Evolutionary conservation across 257 asterid species (phyloP), one percentile per base, ranked within the genome.

Genomic region (Penstemon newberryi): DNA sequence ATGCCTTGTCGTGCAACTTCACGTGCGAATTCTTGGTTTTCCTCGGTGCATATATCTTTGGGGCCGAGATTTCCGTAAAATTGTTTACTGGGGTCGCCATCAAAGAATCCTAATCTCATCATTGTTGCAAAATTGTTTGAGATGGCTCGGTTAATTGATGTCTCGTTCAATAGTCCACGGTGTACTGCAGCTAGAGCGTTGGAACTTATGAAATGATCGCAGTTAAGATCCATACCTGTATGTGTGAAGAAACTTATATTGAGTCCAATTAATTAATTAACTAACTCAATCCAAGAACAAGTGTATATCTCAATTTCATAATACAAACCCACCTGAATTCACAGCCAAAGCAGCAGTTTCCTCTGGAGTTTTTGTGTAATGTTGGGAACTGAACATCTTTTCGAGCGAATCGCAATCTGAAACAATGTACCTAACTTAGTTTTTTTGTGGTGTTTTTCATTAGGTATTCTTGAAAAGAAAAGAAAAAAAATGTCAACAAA

Each of bases 61-160:
- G 97, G 95, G n/a, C 99, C 97, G 10, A 91, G 95, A 25, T 73
- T 72, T n/a, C 97, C 97, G 12, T 89, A 94, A 0, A 72, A 52
- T 3, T 79, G 92, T 33, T 83, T 83, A 50, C 65, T 84, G 0
- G 97, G 97, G 38, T 91, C 75, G 5, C 99, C 99, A 61, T 94
- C 96, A 47, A 94, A 94, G 93, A 89, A 91, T 53, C 97, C 99
- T 44, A 91, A 70, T 51, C 97, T 80, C 91, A 91, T 89, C 75
- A 90, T 65, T 0, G 96, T 89, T 0, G 91, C 92, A 18, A 83
- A 87, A 46, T 88, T 90, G 83, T 94, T 91, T 0, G 85, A 44
- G 52, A 90, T 66, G 0, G 99, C 96, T 40, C 71, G 73, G 60
- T 80, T 69, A 5, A 94, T 79, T 1, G 67, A 78, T 1, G 92